These are phyloP conservation scores for Starmerella sp. DNA, from an alignment of 805 yeast genomes.

Conservation along the genomic window DNA sequence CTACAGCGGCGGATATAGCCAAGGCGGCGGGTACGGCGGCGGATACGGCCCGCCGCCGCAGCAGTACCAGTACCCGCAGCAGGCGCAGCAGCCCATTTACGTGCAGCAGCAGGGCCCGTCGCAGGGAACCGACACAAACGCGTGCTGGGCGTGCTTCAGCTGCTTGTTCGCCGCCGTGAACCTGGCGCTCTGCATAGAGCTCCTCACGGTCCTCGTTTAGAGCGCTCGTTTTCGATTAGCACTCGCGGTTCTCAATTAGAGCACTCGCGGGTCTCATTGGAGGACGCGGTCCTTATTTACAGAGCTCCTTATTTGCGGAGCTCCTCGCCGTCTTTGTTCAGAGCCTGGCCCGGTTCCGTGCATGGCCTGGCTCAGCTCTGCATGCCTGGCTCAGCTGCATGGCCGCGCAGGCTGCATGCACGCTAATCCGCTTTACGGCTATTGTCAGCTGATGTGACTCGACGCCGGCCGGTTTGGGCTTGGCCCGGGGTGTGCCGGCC, in stretches of 20 bases:
- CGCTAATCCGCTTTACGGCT: too few species aligned
- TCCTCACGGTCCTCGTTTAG: background rate
- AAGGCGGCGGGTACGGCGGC: background rate
- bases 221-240: too few species aligned
- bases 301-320: too few species aligned
- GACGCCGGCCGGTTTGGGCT: too few species aligned
- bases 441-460: too few species aligned
- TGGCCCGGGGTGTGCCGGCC: too few species aligned
- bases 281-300: too few species aligned
- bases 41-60: conserved; percentile 3
- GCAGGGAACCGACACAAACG: background rate
- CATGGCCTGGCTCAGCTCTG: too few species aligned
- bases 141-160: background rate
- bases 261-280: too few species aligned
- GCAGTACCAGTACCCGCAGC: background rate
- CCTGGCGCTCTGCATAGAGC: background rate
- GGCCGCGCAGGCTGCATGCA: background rate
- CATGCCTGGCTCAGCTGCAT: background rate
- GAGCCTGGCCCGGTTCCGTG: too few species aligned
- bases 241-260: too few species aligned
- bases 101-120: background rate
- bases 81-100: conserved; percentile 2
- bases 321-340: too few species aligned
- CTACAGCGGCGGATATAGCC: background rate
- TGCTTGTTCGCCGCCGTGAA: background rate